These are phyloP conservation scores for Aphanomyces stellatus DNA, from an alignment of 352 stramenopile genomes.

Conservation along the genomic window DNA sequence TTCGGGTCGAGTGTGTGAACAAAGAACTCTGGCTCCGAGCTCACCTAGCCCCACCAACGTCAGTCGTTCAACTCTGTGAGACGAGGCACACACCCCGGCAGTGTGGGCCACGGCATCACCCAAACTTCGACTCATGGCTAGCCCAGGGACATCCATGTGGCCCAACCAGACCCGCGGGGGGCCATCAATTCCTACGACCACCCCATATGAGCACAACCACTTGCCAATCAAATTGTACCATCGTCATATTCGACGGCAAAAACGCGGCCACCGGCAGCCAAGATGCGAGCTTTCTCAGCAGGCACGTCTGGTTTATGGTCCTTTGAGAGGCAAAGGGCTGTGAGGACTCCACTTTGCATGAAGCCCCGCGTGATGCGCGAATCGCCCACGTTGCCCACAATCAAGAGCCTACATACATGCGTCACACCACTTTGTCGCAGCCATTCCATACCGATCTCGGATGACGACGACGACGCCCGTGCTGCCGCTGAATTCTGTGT, in stretches of 20 bases:
- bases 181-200: conserved; percentile 77
- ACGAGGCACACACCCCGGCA: conserved; percentile 67
- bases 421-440: no score
- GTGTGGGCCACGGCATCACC: conserved; percentile 96
- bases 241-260: conserved; percentile 99
- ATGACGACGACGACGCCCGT: conserved; percentile 71
- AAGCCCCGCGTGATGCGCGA: conserved; percentile 88
- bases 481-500: conserved; percentile 90
- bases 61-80: no score
- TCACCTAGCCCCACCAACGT: conserved; percentile 53
- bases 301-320: conserved; percentile 98
- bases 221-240: conserved; percentile 28
- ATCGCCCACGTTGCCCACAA: conserved; percentile 96
- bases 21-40: conserved; percentile 93
- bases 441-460: conserved; percentile 30
- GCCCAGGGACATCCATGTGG: conserved; percentile 96
- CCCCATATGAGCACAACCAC: neutral
- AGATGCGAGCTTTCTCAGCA: conserved; percentile 93
- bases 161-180: conserved; percentile 97
- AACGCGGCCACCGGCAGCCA: conserved; percentile 91
- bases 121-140: conserved; percentile 96
- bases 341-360: conserved; percentile 36
- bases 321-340: conserved; percentile 86
- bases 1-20: conserved; percentile 67
- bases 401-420: conserved; percentile 53